phyloP scores from a whole-genome alignment of 2,329 filamentous ascomycete genomes.

The Botrytis galanthina region DNA sequence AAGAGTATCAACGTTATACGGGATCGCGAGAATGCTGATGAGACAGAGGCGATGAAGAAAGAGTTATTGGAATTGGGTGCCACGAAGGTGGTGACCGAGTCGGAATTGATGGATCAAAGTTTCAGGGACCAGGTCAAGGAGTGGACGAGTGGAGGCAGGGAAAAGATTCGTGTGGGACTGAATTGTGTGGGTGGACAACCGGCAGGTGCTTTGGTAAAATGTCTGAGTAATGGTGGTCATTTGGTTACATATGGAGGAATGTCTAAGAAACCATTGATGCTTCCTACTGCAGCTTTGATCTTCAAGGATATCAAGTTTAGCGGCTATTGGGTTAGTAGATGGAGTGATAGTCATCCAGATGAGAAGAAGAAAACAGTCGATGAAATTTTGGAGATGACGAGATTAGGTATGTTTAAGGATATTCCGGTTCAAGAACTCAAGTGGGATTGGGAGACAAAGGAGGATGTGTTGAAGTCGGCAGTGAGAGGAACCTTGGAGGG shows the following conservation, averaged over 20 bases:
- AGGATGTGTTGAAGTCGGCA: slow-evolving; percentile 64
- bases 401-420: slow-evolving; percentile 76
- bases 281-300: slow-evolving; percentile 84
- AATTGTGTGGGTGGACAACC: slow-evolving; percentile 94
- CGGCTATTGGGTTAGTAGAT: slow-evolving; percentile 92
- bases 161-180: slow-evolving; percentile 72
- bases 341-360: slow-evolving; percentile 72
- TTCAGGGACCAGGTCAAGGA: slow-evolving; percentile 54
- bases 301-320: slow-evolving; percentile 88
- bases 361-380: slow-evolving; percentile 79
- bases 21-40: slow-evolving; percentile 61
- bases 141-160: slow-evolving; percentile 65
- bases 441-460: slow-evolving; percentile 81
- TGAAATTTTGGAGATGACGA: slow-evolving; percentile 74
- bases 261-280: slow-evolving; percentile 77
- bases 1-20: slow-evolving; percentile 88
- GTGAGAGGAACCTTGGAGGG: slow-evolving; percentile 82
- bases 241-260: slow-evolving; percentile 96
- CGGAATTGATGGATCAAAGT: slow-evolving; percentile 45
- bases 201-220: slow-evolving; percentile 74
- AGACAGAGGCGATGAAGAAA: slow-evolving; percentile 61
- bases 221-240: slow-evolving; percentile 64
- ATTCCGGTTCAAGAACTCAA: slow-evolving; percentile 76
- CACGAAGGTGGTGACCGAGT: slow-evolving; percentile 50
- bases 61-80: slow-evolving; percentile 59